Percentiles rank a stretch among this genome's conserved stretches.
These are phyloP conservation scores for carrot (Daucus carota) DNA, from an alignment of 129 eudicot genomes.

Conservation along the genomic window DH1_v3.0 NC_030387.2:41041001-41041500, in stretches of 20 bases:
- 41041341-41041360: constrained; percentile 76
- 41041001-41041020: constrained; percentile 29
- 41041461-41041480: constrained; percentile 27
- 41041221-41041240: constrained; percentile 57
- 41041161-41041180: constrained; percentile 42
- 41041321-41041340: constrained; percentile 57
- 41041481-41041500: constrained; percentile 24
- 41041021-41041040: constrained; percentile 53
- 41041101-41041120: constrained; percentile 37
- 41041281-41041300: constrained; percentile 86
- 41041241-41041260: constrained; percentile 83
- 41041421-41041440: too few relatives aligned
- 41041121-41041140: constrained; percentile 64
- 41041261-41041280: constrained; percentile 80
- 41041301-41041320: constrained; percentile 63
- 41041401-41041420: constrained; percentile 28
- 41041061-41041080: constrained; percentile 44
- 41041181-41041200: constrained; percentile 77
- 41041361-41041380: constrained; percentile 89
- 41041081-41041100: constrained; percentile 67
- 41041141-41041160: constrained; percentile 50
- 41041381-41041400: constrained; percentile 44
- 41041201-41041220: constrained; percentile 72
- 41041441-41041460: not conserved
- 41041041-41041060: constrained; percentile 43